Conservation (phyloP, 2,329 filamentous ascomycete species). For the Paracorniculantispora psalliotae region DNA sequence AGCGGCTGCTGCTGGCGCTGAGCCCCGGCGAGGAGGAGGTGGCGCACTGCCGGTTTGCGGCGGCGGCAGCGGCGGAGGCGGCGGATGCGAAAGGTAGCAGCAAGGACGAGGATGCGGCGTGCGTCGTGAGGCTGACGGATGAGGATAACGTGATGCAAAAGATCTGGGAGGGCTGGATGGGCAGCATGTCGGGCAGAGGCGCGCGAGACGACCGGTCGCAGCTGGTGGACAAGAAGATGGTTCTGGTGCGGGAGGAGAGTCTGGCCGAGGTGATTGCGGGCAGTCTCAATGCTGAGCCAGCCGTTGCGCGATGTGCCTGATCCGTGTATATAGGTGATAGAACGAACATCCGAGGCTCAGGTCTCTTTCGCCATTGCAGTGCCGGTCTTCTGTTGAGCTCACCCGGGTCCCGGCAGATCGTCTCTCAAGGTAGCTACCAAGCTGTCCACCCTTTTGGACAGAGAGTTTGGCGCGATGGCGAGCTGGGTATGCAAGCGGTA, state of each 20-base stretch:
- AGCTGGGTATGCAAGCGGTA: background rate
- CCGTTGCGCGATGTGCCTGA: background rate
- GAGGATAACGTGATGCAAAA: conserved; percentile 40
- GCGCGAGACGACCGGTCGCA: conserved; percentile 30
- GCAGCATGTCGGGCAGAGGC: conserved; percentile 27
- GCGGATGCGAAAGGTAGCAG: conserved; percentile 2
- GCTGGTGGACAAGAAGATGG: conserved; percentile 39
- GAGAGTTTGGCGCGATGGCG: background rate
- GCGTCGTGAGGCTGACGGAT: conserved; percentile 17
- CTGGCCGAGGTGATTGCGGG: conserved; percentile 30
- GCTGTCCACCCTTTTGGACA: background rate
- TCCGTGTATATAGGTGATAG: background rate
- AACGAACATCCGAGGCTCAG: background rate
- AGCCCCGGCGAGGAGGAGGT: conserved; percentile 32
- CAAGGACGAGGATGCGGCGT: background rate
- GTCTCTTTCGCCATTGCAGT: too few relatives aligned
- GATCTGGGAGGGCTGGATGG: conserved; percentile 44
- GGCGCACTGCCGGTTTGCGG: conserved; percentile 8
- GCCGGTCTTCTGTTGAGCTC: too few relatives aligned
- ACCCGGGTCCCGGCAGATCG: too few relatives aligned
- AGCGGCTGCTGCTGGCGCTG: conserved; percentile 37
- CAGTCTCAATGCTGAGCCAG: background rate
- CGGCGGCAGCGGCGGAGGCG: background rate
- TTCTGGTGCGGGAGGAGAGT: conserved; percentile 40
- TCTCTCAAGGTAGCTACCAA: conserved; percentile 1